Evolutionary conservation across 2,329 filamentous ascomycete genomes (phyloP).

Genomic region (Xylaria sp.): DNA sequence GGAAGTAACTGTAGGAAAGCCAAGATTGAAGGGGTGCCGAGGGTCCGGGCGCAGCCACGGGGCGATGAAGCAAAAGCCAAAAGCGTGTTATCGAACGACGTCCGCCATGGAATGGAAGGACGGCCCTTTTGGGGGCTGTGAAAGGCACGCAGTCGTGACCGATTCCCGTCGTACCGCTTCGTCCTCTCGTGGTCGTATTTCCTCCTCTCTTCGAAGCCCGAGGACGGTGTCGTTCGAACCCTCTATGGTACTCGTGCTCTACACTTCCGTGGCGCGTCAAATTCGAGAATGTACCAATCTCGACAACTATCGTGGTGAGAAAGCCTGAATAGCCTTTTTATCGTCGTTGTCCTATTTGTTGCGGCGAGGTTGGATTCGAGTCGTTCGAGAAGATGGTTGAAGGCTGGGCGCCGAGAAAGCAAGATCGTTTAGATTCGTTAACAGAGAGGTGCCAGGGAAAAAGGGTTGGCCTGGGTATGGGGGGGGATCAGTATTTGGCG

Average conservation of each 20-base stretch:
- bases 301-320: background rate
- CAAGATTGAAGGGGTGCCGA: slow-evolving; percentile 43
- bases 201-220: slow-evolving; percentile 7
- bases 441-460: slow-evolving; percentile 34
- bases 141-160: slow-evolving; percentile 33
- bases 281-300: slow-evolving; percentile 3
- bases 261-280: slow-evolving; percentile 3
- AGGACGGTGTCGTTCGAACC: background rate
- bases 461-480: slow-evolving; percentile 28
- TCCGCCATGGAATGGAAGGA: slow-evolving; percentile 50
- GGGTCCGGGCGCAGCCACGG: slow-evolving; percentile 44
- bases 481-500: slow-evolving; percentile 22
- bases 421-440: slow-evolving; percentile 43
- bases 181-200: slow-evolving; percentile 11
- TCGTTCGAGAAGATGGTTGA: slow-evolving; percentile 45
- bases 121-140: slow-evolving; percentile 41
- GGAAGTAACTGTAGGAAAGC: slow-evolving; percentile 45
- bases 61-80: slow-evolving; percentile 34
- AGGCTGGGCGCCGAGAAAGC: slow-evolving; percentile 57
- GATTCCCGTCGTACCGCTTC: slow-evolving; percentile 30
- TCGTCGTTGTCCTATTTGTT: slow-evolving; percentile 24
- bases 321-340: background rate
- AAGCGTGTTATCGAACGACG: slow-evolving; percentile 45
- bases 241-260: background rate
- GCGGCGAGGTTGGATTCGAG: slow-evolving; percentile 34